A percentile compares a stretch with the other conserved stretches of the same genome.
Conservation (phyloP, 768 basidiomycete genomes). For the Lactarius quietus region DNA sequence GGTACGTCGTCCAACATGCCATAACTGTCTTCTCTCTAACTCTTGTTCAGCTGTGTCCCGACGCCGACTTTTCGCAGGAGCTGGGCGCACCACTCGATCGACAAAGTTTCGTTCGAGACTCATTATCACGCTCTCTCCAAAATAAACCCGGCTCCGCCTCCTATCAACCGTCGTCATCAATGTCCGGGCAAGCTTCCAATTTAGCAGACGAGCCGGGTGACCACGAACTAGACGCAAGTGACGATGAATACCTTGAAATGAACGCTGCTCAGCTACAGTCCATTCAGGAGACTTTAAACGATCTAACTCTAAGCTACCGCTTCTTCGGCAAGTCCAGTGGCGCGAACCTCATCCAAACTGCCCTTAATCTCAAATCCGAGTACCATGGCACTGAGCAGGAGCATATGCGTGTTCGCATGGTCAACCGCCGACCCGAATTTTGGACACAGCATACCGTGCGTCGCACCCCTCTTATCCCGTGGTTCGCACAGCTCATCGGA, state of each 20-base stretch:
- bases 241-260: constrained; percentile 30
- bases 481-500: background rate
- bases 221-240: constrained; percentile 21
- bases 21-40: background rate
- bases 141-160: constrained; percentile 11
- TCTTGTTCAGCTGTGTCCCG: constrained; percentile 54
- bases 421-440: constrained; percentile 43
- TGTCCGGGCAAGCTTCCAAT: background rate
- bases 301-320: constrained; percentile 32
- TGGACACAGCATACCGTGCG: constrained; percentile 49
- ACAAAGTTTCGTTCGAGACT: constrained; percentile 33
- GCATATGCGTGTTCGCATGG: constrained; percentile 19
- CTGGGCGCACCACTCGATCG: constrained; percentile 46
- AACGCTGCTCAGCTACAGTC: constrained; percentile 28
- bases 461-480: constrained; percentile 12
- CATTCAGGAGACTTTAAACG: constrained; percentile 33
- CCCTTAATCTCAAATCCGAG: constrained; percentile 42
- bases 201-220: constrained; percentile 5
- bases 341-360: constrained; percentile 40
- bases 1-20: constrained; percentile 27
- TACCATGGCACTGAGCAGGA: constrained; percentile 30
- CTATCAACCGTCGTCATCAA: constrained; percentile 4
- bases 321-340: constrained; percentile 46
- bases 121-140: constrained; percentile 22
- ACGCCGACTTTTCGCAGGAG: constrained; percentile 57